Conservation (phyloP, 805 yeast species). For the Lipomyces yamadae region DNA sequence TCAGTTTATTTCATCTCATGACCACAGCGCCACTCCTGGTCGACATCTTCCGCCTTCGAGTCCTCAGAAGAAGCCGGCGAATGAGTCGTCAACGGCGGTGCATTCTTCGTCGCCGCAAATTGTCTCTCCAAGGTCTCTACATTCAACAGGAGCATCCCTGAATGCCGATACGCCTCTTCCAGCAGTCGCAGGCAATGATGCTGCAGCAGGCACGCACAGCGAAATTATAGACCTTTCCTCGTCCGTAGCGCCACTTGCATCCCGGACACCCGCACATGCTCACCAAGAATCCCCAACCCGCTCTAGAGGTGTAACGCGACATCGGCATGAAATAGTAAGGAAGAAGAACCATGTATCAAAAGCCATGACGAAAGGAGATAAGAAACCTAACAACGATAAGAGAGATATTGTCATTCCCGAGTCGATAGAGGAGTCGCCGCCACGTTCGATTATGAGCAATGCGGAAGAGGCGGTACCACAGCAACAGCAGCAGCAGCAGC, state of each 20-base stretch:
- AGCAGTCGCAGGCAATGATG: neutral
- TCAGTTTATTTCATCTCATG: neutral
- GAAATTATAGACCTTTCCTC: neutral
- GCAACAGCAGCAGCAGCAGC: neutral
- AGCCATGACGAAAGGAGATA: neutral
- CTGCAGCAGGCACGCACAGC: neutral
- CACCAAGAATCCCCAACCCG: neutral
- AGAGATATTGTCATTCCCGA: neutral
- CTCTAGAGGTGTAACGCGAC: neutral
- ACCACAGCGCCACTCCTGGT: neutral
- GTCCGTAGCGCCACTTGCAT: neutral
- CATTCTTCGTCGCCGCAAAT: neutral
- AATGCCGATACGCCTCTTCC: neutral
- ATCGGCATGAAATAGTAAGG: neutral
- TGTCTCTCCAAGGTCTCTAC: neutral
- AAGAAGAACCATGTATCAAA: neutral
- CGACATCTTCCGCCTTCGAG: conserved; percentile 1
- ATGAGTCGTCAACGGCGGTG: neutral
- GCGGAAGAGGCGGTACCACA: neutral
- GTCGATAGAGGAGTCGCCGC: neutral
- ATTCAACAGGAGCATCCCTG: neutral
- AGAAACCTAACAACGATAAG: neutral
- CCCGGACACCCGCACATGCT: neutral
- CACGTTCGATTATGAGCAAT: neutral
- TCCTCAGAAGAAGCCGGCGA: neutral